phyloP scores from a whole-genome alignment of 192 early-diverging fungal genomes.

The Coemansia sp. region DNA sequence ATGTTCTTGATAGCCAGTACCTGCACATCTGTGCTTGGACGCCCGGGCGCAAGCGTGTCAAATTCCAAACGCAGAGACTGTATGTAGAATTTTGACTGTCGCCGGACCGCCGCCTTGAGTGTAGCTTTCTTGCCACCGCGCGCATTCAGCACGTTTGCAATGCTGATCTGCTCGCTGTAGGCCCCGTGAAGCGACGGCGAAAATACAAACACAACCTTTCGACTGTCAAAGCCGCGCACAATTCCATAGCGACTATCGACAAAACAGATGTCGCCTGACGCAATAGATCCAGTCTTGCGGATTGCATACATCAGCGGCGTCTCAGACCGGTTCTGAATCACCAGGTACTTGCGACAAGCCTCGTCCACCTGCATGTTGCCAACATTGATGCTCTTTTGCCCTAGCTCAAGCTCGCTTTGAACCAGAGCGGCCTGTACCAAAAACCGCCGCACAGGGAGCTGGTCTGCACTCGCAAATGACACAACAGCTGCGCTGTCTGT shows the following conservation, averaged over 20 bases:
- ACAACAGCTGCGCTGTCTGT: slow-evolving; percentile 59
- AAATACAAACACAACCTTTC: slow-evolving; percentile 92
- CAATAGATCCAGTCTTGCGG: slow-evolving; percentile 91
- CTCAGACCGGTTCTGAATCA: slow-evolving; percentile 90
- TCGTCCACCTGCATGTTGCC: slow-evolving; percentile 87
- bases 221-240: slow-evolving; percentile 85
- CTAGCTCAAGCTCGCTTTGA: slow-evolving; percentile 85
- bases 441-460: slow-evolving; percentile 82
- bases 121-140: slow-evolving; percentile 74
- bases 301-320: slow-evolving; percentile 87
- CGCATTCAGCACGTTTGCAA: slow-evolving; percentile 88
- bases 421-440: slow-evolving; percentile 84
- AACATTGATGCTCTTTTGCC: slow-evolving; percentile 97
- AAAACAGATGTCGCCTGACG: slow-evolving; percentile 81
- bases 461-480: slow-evolving; percentile 27
- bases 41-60: slow-evolving; percentile 51
- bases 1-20: slow-evolving; percentile 80
- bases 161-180: slow-evolving; percentile 81
- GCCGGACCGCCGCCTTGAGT: slow-evolving; percentile 88
- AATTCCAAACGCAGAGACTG: slow-evolving; percentile 73
- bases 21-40: slow-evolving; percentile 55
- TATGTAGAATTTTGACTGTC: slow-evolving; percentile 85
- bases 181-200: slow-evolving; percentile 84
- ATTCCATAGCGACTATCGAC: slow-evolving; percentile 82
- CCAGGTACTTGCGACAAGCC: slow-evolving; percentile 74